A percentile compares a stretch with the other conserved stretches of the same genome.
Evolutionary conservation across 306 rosid species (phyloP).

Genomic region (Dicorynia guianensis): DNA sequence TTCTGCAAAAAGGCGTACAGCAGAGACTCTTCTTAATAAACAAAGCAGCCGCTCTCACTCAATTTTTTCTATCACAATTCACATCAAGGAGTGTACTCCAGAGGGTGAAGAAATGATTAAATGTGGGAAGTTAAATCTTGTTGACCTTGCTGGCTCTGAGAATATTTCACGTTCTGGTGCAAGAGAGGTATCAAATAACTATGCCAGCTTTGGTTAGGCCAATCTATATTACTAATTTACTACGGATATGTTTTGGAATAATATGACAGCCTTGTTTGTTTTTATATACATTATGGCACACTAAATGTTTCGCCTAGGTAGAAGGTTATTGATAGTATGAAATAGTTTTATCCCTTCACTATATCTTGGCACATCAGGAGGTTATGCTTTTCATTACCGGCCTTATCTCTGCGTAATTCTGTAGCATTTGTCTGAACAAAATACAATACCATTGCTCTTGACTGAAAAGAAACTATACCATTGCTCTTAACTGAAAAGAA

Average conservation of each 20-base stretch:
- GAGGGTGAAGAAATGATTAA: constrained; percentile 99
- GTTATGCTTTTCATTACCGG: neutral
- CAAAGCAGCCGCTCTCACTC: constrained; percentile 99
- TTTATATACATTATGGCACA: too few species aligned
- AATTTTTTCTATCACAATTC: constrained; percentile 98
- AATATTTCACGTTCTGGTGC: constrained; percentile 99
- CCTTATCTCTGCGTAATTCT: constrained; percentile 23
- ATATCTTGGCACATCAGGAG: neutral
- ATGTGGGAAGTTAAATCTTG: constrained; percentile 97
- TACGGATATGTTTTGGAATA: constrained; percentile 32
- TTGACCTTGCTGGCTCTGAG: constrained; percentile 99
- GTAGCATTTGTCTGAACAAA: constrained; percentile 18
- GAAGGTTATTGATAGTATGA: constrained; percentile 17
- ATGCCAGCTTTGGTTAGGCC: constrained; percentile 30
- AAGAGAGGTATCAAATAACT: constrained; percentile 75
- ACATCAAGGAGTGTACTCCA: constrained; percentile 96
- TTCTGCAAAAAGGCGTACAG: constrained; percentile 97
- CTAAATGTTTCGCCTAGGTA: neutral
- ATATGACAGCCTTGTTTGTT: too few species aligned
- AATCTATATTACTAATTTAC: neutral
- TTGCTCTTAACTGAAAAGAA: constrained; percentile 14
- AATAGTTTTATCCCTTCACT: too few species aligned
- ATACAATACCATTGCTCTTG: neutral
- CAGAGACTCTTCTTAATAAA: constrained; percentile 98
- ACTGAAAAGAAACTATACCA: constrained; percentile 35